Base-by-base conservation (phyloP, 2,329 filamentous ascomycete species). In the Ophiosphaerella narmari region DNA sequence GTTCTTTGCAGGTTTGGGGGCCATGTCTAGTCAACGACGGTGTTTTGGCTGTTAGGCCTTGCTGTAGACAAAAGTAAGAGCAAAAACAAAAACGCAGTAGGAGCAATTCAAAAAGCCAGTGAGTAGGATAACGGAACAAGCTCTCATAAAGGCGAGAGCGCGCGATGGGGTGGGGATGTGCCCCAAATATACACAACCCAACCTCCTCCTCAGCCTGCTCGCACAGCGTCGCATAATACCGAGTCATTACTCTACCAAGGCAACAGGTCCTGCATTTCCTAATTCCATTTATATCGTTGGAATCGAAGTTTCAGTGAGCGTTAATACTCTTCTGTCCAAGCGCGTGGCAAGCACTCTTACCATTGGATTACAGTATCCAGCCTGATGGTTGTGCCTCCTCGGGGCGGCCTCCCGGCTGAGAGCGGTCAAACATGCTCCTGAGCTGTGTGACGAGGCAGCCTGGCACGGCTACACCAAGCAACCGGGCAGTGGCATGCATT, bases 221-320 rank as follows among this genome's bases (percentile, higher is more conserved):
- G 44, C 45, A 43, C 39, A 47, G 26, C 39, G 26, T 29, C 33
- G 43, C 31, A 29, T 41, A 13, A 39, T 24, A 40, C 21, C 49
- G 43, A 52, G 49, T 52, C 55, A 50, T 55, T 41, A 33, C 32
- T 14, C 16, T 39, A 50, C 42, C 53, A 55, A 65, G 62, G 60
- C 62, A 63, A 48, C 60, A 46, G 50, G 50, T 52, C 57, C 57
- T 59, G 57, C 57, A 33, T 41, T 36, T 37, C 37, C n/a, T 48
- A 36, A 38, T 54, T 24, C 56, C 51, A 57, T 48, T 48, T 29
- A 38, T 43, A 52, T 47, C 47, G 18, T 39, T n/a, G 31, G 33
- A 35, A 42, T 18, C 43, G 41, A 51, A 16, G 40, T 51, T 43
- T 79, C 77, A 51, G 16, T 34, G 13, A 45, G 46, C 47, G 45